Evolutionary conservation across 768 basidiomycete species (phyloP).

Genomic region (Mycena belliarum): DNA sequence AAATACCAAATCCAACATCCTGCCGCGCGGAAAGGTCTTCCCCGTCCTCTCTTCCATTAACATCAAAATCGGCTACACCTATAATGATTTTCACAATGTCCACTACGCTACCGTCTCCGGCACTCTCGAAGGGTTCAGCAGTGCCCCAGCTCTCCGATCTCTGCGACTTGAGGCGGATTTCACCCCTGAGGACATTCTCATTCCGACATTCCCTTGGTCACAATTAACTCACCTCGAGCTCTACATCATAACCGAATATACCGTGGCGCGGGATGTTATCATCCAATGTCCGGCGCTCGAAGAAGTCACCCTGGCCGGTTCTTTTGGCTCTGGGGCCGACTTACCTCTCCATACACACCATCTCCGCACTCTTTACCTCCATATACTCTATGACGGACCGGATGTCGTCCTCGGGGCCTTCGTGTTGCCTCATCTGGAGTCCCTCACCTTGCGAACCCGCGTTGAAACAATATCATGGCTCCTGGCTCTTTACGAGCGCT

Average conservation of each 20-base stretch:
- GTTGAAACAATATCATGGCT: background rate
- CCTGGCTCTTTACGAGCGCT: background rate
- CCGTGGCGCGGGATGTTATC: background rate
- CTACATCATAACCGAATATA: background rate
- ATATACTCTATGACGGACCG: background rate
- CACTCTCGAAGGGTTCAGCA: background rate
- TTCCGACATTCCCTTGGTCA: background rate
- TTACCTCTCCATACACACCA: too few species aligned
- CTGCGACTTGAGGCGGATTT: background rate
- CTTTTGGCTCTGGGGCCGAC: background rate
- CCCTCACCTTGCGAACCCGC: background rate
- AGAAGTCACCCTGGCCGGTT: background rate
- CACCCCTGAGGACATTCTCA: fast-evolving
- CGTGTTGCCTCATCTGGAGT: background rate
- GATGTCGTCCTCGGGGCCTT: background rate
- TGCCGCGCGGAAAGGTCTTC: background rate
- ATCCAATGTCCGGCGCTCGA: background rate
- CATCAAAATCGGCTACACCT: background rate
- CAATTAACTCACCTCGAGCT: background rate
- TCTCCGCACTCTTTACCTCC: background rate
- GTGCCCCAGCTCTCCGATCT: background rate
- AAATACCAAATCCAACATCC: background rate
- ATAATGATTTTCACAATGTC: background rate
- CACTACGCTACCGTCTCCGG: fast-evolving
- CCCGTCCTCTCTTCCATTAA: background rate